Evolutionary conservation across 2,329 filamentous ascomycete species (phyloP).

Genomic region (Zelopaecilomyces penicillatus): DNA sequence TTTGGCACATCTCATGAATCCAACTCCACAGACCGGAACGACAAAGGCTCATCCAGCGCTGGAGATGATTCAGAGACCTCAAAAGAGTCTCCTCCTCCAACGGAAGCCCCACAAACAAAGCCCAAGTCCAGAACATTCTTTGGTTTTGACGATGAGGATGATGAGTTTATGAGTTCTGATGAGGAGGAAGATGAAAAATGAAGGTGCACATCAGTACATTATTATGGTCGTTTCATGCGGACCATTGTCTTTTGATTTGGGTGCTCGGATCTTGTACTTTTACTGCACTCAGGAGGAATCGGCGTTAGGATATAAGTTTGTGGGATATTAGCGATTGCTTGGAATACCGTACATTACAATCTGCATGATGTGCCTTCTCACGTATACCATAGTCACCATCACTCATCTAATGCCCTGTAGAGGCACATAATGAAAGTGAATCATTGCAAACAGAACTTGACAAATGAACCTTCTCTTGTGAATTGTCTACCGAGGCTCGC

Average conservation of each 20-base stretch:
- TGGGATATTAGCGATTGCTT: no score
- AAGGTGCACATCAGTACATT: neutral
- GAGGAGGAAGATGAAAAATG: constrained; percentile 31
- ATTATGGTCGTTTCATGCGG: no score
- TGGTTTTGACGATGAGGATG: constrained; percentile 66
- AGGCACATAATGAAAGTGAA: no score
- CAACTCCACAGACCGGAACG: constrained; percentile 25
- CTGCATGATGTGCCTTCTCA: no score
- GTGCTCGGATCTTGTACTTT: no score
- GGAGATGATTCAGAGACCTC: constrained; percentile 33
- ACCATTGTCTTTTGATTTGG: constrained; percentile 13
- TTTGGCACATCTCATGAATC: constrained; percentile 44
- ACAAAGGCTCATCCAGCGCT: constrained; percentile 22
- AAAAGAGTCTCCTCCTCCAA: constrained; percentile 41
- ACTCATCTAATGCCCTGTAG: no score
- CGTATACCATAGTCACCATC: no score
- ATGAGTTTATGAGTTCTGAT: constrained; percentile 63
- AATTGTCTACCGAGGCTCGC: constrained; percentile 21
- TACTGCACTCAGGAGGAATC: no score
- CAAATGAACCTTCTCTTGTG: constrained; percentile 9
- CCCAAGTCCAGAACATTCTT: constrained; percentile 48
- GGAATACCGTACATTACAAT: no score
- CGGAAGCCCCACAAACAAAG: constrained; percentile 31
- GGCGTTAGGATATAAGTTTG: no score
- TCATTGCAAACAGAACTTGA: no score